These are phyloP conservation scores for Geosiphon pyriformis DNA, from an alignment of 192 early-diverging fungal genomes.

Conservation along the genomic window DNA sequence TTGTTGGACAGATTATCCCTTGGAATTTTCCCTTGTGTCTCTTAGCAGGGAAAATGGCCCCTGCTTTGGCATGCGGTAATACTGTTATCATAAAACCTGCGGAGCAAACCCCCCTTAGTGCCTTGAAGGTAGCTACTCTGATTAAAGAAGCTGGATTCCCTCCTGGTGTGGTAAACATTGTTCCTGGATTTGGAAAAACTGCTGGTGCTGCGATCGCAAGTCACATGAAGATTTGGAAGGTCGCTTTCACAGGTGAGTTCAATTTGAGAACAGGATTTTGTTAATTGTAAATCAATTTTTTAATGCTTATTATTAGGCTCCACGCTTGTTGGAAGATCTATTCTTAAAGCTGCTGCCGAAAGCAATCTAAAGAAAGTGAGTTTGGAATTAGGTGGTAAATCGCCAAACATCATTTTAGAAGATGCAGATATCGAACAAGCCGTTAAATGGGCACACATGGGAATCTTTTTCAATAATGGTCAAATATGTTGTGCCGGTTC, in stretches of 20 bases:
- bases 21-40: slow-evolving; percentile 72
- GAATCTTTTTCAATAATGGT: slow-evolving; percentile 78
- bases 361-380: slow-evolving; percentile 69
- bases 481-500: slow-evolving; percentile 77
- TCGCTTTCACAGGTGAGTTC: slow-evolving; percentile 68
- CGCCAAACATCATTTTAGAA: slow-evolving; percentile 72
- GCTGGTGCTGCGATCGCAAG: slow-evolving; percentile 67
- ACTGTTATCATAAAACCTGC: slow-evolving; percentile 72
- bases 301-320: slow-evolving; percentile 38
- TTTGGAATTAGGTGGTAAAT: slow-evolving; percentile 89
- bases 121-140: slow-evolving; percentile 59
- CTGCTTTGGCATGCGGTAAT: slow-evolving; percentile 55
- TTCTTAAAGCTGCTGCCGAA: slow-evolving; percentile 55
- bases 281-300: slow-evolving; percentile 7
- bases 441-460: slow-evolving; percentile 57
- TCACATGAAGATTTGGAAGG: slow-evolving; percentile 60
- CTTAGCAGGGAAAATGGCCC: slow-evolving; percentile 77
- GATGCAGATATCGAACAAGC: slow-evolving; percentile 75
- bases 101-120: slow-evolving; percentile 62
- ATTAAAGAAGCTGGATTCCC: slow-evolving; percentile 68
- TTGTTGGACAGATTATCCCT: slow-evolving; percentile 73
- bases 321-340: slow-evolving; percentile 56
- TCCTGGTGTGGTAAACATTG: slow-evolving; percentile 75
- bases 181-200: slow-evolving; percentile 66
- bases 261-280: neutral